Evolutionary conservation across 345 rosid genomes (phyloP).

Genomic region (Boechera retrofracta): DNA sequence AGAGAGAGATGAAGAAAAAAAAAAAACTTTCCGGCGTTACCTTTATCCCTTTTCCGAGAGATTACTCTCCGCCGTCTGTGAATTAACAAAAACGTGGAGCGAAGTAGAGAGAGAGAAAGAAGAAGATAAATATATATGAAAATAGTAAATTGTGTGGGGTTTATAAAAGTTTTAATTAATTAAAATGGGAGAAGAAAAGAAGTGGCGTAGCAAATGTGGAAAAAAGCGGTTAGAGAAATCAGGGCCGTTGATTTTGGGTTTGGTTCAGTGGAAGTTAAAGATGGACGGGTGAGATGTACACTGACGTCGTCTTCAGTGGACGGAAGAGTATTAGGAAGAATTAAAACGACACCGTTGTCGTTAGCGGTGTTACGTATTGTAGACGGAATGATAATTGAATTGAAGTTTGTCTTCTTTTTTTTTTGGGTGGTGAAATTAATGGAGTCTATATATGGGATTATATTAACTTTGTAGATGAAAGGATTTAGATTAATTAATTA

Average conservation of each 20-base stretch:
- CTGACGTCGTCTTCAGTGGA: conserved; percentile 22
- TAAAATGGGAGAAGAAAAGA: background rate
- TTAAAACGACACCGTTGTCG: conserved; percentile 43
- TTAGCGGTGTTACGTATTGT: conserved; percentile 41
- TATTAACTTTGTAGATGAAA: background rate
- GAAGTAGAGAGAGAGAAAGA: conserved; percentile 14
- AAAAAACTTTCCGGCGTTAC: conserved; percentile 30
- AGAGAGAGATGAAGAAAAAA: background rate
- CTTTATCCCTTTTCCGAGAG: conserved; percentile 27
- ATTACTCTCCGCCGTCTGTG: conserved; percentile 42
- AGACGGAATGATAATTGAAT: conserved; percentile 31
- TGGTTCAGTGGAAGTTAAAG: conserved; percentile 7
- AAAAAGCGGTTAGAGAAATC: conserved; percentile 34
- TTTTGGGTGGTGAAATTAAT: conserved; percentile 18
- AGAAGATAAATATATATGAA: background rate
- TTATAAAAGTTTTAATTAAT: conserved; percentile 13
- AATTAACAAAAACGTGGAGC: conserved; percentile 33
- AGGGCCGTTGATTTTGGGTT: conserved; percentile 38
- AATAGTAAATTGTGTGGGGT: conserved; percentile 9
- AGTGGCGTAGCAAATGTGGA: conserved; percentile 39
- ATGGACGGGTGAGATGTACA: conserved; percentile 32
- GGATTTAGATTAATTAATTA: conserved; percentile 13
- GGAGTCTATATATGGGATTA: background rate
- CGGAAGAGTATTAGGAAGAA: conserved; percentile 28
- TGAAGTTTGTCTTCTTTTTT: background rate